These are phyloP conservation scores for Auricularia auricula-judae DNA, from an alignment of 768 basidiomycete species.

Conservation along the genomic window DNA sequence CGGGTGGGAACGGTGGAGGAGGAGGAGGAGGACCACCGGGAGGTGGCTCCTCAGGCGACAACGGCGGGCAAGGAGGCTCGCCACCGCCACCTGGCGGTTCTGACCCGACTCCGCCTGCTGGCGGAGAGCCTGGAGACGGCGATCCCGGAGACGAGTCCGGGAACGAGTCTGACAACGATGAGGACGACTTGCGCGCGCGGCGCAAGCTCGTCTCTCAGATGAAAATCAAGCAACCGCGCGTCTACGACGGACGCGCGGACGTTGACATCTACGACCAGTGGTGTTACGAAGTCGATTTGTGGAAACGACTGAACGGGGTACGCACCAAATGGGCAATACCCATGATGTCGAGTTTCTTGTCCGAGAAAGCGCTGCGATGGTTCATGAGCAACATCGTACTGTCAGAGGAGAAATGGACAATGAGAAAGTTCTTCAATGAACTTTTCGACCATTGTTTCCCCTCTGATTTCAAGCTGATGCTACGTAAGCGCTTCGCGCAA, in stretches of 20 bases:
- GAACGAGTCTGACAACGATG: background rate
- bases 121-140: too few species aligned
- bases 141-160: background rate
- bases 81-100: too few species aligned
- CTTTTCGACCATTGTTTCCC: conserved; percentile 30
- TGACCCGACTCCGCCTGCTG: too few species aligned
- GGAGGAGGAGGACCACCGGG: too few species aligned
- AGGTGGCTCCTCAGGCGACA: too few species aligned
- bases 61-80: too few species aligned
- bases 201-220: background rate
- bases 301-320: background rate
- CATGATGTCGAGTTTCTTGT: conserved; percentile 15
- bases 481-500: conserved; percentile 14
- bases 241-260: conserved; percentile 1
- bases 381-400: conserved; percentile 20
- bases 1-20: too few species aligned
- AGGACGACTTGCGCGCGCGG: background rate
- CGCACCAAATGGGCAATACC: background rate
- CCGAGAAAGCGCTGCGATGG: conserved; percentile 21
- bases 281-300: background rate
- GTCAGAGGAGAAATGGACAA: conserved; percentile 16
- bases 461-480: conserved; percentile 16
- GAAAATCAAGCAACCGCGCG: conserved; percentile 2
- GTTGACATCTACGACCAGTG: conserved; percentile 1
- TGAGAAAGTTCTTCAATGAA: conserved; percentile 20